Percentiles rank a stretch among this genome's conserved stretches.
Conservation (phyloP, 1,284 basidiomycete genomes). For the Leccinum solheimii region DNA sequence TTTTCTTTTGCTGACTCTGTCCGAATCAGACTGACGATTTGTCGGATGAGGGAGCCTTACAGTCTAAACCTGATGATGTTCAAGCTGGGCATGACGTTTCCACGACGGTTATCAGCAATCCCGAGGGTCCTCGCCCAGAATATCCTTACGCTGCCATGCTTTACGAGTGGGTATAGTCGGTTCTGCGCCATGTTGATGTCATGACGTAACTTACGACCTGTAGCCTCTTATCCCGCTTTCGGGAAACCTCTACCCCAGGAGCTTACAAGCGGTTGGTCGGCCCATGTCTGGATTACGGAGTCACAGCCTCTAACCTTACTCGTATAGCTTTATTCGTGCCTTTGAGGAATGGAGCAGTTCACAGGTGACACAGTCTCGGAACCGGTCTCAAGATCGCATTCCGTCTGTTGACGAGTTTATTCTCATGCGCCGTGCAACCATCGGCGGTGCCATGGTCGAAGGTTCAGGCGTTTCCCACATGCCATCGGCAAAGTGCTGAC, state of each 20-base stretch:
- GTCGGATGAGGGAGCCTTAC: constrained; percentile 44
- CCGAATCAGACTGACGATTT: constrained; percentile 41
- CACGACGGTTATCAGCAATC: constrained; percentile 33
- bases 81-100: constrained; percentile 40
- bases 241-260: constrained; percentile 40
- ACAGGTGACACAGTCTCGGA: constrained; percentile 42
- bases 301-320: constrained; percentile 4
- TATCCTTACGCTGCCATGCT: constrained; percentile 46
- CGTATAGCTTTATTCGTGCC: constrained; percentile 39
- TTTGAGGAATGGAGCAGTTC: constrained; percentile 42
- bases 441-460: constrained; percentile 48
- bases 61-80: constrained; percentile 42
- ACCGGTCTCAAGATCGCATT: constrained; percentile 40
- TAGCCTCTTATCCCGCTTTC: constrained; percentile 41
- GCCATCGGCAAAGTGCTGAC: neutral
- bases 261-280: constrained; percentile 37
- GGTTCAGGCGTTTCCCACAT: constrained; percentile 29
- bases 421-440: constrained; percentile 43
- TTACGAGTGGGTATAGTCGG: constrained; percentile 36
- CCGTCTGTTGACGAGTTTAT: constrained; percentile 47
- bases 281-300: neutral
- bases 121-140: constrained; percentile 35
- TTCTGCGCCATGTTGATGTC: neutral
- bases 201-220: constrained; percentile 16
- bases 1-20: constrained; percentile 9